Conservation (phyloP, 2,329 filamentous ascomycete genomes). For the Colletotrichum ledebouriae region DNA sequence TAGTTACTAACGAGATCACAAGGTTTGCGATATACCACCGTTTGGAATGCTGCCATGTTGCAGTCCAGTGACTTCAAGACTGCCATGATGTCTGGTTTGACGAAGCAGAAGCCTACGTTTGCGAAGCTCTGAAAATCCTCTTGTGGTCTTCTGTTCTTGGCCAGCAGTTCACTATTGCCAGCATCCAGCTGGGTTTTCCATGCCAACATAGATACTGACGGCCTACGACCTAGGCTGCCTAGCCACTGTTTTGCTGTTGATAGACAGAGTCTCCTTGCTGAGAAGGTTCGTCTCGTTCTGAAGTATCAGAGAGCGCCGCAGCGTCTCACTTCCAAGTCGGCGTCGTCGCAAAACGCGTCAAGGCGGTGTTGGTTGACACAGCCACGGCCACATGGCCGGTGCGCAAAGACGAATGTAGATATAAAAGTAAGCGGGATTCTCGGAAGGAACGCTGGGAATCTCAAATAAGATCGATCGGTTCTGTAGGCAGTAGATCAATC, state of each 20-base stretch:
- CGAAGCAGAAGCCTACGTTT: slow-evolving; percentile 85
- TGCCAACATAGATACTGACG: background rate
- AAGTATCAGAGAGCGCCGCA: slow-evolving; percentile 6
- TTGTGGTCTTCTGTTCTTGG: background rate
- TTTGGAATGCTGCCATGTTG: slow-evolving; percentile 89
- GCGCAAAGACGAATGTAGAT: slow-evolving; percentile 2
- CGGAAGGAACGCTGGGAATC: slow-evolving; percentile 4
- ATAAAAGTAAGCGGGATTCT: slow-evolving; percentile 3
- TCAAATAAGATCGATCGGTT: background rate
- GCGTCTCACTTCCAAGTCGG: background rate
- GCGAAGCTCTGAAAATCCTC: slow-evolving; percentile 76
- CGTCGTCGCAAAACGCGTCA: background rate
- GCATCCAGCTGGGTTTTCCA: background rate
- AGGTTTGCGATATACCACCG: slow-evolving; percentile 83
- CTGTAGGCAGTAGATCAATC: slow-evolving; percentile 51
- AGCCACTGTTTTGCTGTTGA: background rate
- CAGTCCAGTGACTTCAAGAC: slow-evolving; percentile 83
- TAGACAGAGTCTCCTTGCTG: background rate
- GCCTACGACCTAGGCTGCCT: background rate
- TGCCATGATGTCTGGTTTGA: slow-evolving; percentile 81
- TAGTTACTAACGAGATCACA: slow-evolving; percentile 20
- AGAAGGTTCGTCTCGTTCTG: background rate
- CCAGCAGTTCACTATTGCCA: too few species aligned
- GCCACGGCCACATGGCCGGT: slow-evolving; percentile 16
- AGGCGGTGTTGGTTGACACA: slow-evolving; percentile 7